Base-by-base conservation (phyloP, 179 eudicot species). In the Spergularia azorica region DNA sequence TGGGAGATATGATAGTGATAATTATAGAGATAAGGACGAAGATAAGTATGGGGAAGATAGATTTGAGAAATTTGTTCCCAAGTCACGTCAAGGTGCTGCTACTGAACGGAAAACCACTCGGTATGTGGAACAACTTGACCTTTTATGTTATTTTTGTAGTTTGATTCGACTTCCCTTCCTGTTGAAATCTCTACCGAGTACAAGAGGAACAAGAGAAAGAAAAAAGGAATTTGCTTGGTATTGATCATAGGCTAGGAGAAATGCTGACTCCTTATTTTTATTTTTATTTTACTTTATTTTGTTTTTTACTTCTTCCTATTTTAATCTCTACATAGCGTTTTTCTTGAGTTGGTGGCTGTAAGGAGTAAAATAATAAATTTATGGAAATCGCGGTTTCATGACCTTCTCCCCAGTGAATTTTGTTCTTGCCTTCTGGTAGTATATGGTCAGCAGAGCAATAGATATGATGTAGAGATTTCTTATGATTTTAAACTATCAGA, bases 41-140 rank as follows among this genome's bases (percentile, higher is more conserved):
- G 83, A 89, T 79, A 80, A 58, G 69, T 86, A 65, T 84, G 91
- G 91, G 72, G 91, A 84, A 76, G 97, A 88, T 32, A 86, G 80
- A 68, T 83, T 86, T 86, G 92, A 84, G 73, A 81, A 81, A 76
- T 83, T 75, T 84, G 84, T 81, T 82, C 78, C 91, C 32, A 92
- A 88, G 84, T 88, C 90, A 71, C 83, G 80, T 57, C 81, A 71
- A 76, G 88, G 87, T 75, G 73, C 77, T 65, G 73, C 84, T 21
- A 26, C 77, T 32, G 87, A 79, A 63, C 79, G 73, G 48, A 89
- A 87, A 81, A 87, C 90, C 67, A 63, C 87, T 60, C 83, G 74
- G 46, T 72, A 87, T 79, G 85, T 74, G 86, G 91, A 89, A 89
- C 63, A 56, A 64, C 38, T 63, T 17, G 11, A 41, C 17, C 20